Conservation (phyloP, 352 stramenopile species). For the Achlya hypogyna region DNA sequence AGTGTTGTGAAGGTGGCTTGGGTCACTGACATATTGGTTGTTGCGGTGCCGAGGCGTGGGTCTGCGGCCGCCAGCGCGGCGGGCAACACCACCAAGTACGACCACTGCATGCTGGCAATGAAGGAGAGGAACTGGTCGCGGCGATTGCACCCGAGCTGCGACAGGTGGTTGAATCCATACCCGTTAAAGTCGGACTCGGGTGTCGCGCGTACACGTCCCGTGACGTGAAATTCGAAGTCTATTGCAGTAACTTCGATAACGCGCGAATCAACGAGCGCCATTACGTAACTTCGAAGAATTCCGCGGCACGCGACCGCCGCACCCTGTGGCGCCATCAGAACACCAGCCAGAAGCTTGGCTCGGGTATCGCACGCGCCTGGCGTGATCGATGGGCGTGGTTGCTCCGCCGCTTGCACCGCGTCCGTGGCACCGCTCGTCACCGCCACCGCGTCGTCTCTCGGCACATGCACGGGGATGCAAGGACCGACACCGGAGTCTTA, state of each 20-base stretch:
- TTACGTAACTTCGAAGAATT: too few relatives aligned
- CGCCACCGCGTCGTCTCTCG: too few relatives aligned
- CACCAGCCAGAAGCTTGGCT: too few relatives aligned
- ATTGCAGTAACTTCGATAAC: neutral
- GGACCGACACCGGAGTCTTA: too few relatives aligned
- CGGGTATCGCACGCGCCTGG: too few relatives aligned
- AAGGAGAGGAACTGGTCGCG: too few relatives aligned
- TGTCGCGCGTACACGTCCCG: neutral
- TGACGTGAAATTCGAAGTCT: neutral
- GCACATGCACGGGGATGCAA: too few relatives aligned
- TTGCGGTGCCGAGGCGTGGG: neutral
- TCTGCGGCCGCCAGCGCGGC: neutral
- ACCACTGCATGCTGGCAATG: neutral
- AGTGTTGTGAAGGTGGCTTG: conserved; percentile 11
- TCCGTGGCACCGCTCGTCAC: too few relatives aligned
- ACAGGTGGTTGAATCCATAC: neutral
- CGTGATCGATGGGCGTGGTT: too few relatives aligned
- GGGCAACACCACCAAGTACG: neutral
- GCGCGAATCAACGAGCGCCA: neutral
- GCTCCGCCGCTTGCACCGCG: too few relatives aligned
- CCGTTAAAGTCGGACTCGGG: neutral
- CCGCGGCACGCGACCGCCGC: too few relatives aligned
- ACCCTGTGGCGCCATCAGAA: too few relatives aligned
- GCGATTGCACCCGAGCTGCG: neutral
- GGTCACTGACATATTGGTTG: neutral